Conservation (phyloP, 164 flowering plant species). For the Tetrastigma voinierianum region DNA sequence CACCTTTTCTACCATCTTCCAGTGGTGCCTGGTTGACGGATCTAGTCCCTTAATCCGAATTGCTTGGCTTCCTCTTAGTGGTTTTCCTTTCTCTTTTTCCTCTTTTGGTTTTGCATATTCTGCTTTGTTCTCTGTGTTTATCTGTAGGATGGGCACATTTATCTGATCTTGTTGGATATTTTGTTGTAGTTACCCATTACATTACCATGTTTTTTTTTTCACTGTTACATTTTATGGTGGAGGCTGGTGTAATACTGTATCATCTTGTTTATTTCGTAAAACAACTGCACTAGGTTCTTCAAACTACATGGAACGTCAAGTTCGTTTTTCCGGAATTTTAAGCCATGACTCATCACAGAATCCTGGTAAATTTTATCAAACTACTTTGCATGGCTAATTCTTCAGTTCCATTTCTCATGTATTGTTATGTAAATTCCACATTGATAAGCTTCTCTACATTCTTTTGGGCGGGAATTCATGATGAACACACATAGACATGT, state of each 20-base stretch:
- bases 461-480: too few species aligned
- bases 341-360: conserved; percentile 59
- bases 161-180: neutral
- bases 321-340: conserved; percentile 78
- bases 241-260: conserved; percentile 78
- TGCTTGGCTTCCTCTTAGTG: too few species aligned
- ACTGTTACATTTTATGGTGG: conserved; percentile 62
- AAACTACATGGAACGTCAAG: conserved; percentile 58
- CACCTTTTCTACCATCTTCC: too few species aligned
- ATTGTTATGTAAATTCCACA: too few species aligned
- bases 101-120: neutral
- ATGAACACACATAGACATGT: too few species aligned
- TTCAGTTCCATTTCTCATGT: too few species aligned
- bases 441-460: too few species aligned
- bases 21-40: too few species aligned
- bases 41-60: too few species aligned
- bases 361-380: conserved; percentile 57
- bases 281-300: conserved; percentile 77
- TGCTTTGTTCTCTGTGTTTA: neutral
- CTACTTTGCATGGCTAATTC: too few species aligned
- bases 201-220: conserved; percentile 1
- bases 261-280: conserved; percentile 58
- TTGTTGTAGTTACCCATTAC: neutral
- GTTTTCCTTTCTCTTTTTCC: too few species aligned
- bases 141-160: neutral